Conservation (phyloP, 2,329 filamentous ascomycete genomes). For the Canariomyces notabilis region DNA sequence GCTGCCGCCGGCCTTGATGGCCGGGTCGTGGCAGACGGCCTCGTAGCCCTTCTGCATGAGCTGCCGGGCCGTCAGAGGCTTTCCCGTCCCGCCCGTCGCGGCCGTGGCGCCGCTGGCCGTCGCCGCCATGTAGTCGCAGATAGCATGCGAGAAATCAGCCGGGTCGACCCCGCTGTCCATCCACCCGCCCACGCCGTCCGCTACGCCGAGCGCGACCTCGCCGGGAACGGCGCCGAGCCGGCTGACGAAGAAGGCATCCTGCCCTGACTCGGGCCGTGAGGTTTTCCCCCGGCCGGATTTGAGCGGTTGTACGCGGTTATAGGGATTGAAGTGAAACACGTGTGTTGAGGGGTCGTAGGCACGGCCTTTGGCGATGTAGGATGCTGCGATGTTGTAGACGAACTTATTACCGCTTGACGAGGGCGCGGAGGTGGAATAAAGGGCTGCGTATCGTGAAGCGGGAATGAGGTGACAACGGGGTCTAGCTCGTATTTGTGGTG, state of each 20-base stretch:
- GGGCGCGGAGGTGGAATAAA: conserved; percentile 10
- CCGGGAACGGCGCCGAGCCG: conserved; percentile 63
- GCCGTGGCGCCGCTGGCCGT: conserved; percentile 57
- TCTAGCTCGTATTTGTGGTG: neutral
- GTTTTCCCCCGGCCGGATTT: conserved; percentile 46
- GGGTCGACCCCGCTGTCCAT: conserved; percentile 87
- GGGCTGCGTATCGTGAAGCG: neutral
- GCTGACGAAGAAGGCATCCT: conserved; percentile 94
- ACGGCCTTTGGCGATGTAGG: conserved; percentile 68
- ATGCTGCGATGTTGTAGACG: conserved; percentile 67
- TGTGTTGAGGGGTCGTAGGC: conserved; percentile 64
- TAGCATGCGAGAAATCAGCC: conserved; percentile 87
- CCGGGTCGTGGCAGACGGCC: conserved; percentile 66
- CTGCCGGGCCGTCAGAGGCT: conserved; percentile 54
- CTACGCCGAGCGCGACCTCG: conserved; percentile 77
- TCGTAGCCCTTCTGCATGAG: conserved; percentile 84
- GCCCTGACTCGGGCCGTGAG: conserved; percentile 71
- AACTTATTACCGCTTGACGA: conserved; percentile 35
- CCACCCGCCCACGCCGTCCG: conserved; percentile 96
- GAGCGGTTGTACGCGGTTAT: conserved; percentile 52
- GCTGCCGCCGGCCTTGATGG: conserved; percentile 77
- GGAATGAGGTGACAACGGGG: neutral
- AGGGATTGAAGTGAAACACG: conserved; percentile 67
- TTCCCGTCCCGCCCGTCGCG: conserved; percentile 13
- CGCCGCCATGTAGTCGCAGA: conserved; percentile 89